Percentiles rank a stretch among this genome's conserved stretches.
These are phyloP conservation scores for Tothia fuscella DNA, from an alignment of 2,329 filamentous ascomycete genomes.

Conservation along the genomic window DNA sequence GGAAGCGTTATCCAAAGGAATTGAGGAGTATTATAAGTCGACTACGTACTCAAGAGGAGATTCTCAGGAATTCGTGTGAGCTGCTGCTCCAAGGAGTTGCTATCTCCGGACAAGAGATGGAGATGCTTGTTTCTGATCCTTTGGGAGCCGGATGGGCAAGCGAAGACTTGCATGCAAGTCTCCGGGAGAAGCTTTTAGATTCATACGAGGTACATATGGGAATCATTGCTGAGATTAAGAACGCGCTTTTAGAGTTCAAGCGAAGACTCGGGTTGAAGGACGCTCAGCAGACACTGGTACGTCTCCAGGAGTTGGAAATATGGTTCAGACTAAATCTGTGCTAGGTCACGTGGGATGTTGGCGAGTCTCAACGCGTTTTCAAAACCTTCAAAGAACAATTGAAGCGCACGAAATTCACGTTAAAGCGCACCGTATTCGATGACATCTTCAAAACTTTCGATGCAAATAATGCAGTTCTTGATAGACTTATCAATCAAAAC, in stretches of 20 bases:
- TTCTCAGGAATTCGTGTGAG: constrained; percentile 3
- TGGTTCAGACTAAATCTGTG: too few species aligned
- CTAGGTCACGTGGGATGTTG: too few species aligned
- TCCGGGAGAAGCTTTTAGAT: constrained; percentile 16
- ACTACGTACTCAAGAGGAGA: not conserved
- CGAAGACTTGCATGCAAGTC: constrained; percentile 14
- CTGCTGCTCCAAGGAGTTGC: constrained; percentile 14
- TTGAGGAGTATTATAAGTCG: constrained; percentile 9
- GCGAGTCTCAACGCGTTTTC: too few species aligned
- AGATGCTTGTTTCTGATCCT: constrained; percentile 14
- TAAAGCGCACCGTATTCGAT: not conserved
- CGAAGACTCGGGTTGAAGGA: constrained; percentile 14
- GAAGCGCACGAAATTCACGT: not conserved
- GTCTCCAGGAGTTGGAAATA: too few species aligned
- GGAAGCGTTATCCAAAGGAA: constrained; percentile 13
- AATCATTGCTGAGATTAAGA: constrained; percentile 16
- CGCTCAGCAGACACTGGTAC: constrained; percentile 11
- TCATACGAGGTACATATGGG: constrained; percentile 17
- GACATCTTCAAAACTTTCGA: not conserved
- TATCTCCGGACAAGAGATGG: constrained; percentile 13
- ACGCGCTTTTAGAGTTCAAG: constrained; percentile 13
- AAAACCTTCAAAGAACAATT: not conserved
- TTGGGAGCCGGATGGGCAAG: constrained; percentile 16
- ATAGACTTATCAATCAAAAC: not conserved
- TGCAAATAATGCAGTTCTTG: not conserved